A percentile compares a stretch with the other conserved stretches of the same genome.
Evolutionary conservation across 495 filamentous ascomycete species (phyloP).

Genomic region (Aspergillus steynii): DNA sequence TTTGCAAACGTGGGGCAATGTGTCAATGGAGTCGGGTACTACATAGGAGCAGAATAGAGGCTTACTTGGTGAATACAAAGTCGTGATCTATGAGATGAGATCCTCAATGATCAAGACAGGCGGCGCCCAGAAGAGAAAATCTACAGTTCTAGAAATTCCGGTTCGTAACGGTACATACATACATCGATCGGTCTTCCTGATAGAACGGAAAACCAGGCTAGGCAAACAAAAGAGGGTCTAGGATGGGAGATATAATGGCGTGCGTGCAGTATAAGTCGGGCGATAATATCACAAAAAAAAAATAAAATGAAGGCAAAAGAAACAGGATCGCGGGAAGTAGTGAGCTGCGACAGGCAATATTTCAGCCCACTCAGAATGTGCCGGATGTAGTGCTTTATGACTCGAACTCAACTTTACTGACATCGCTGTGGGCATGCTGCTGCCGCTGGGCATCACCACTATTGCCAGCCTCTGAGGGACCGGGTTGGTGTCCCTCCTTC

Average conservation of each 20-base stretch:
- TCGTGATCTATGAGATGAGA: too few species aligned
- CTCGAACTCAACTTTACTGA: slow-evolving; percentile 45
- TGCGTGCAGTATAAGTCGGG: neutral
- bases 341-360: neutral
- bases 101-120: too few species aligned
- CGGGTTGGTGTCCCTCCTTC: slow-evolving; percentile 15
- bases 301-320: neutral
- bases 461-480: slow-evolving; percentile 1
- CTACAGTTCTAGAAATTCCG: too few species aligned
- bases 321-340: neutral
- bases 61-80: too few species aligned
- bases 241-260: neutral
- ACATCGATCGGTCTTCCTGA: slow-evolving; percentile 1
- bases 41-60: too few species aligned
- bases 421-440: slow-evolving; percentile 27
- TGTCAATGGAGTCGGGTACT: too few species aligned
- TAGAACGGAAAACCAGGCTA: neutral
- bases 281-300: slow-evolving; percentile 3
- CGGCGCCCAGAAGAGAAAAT: too few species aligned
- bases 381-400: slow-evolving; percentile 22
- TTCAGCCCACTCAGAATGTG: neutral
- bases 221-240: neutral
- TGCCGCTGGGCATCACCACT: neutral
- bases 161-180: neutral
- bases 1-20: too few species aligned